Evolutionary conservation across 2,329 filamentous ascomycete species (phyloP), one percentile per base, ranked within the genome.

Genomic region (Scytalidium sp.): DNA sequence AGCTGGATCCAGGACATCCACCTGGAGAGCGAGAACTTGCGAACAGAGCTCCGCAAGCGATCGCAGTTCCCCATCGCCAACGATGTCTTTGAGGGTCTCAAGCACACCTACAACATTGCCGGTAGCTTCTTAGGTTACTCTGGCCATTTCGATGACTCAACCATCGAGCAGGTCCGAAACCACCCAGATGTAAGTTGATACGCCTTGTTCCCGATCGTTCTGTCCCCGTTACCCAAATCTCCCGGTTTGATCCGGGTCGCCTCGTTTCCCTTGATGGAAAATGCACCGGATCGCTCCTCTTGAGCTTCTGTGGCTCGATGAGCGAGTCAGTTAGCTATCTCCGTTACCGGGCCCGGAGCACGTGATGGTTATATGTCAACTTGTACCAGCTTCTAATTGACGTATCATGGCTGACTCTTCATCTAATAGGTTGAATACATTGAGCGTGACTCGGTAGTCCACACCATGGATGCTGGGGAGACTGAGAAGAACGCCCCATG

Each of bases 51-150:
- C 64, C 87, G 87, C 73, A 97, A 97, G 85, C 88, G 94, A 60
- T 85, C 84, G 56, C 81, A 90, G 69, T 77, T 87, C 61, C 83
- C 85, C 20, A 72, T 90, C 49, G 73, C 79, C 17, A 79, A 81
- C 51, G 83, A 89, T 50, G 73, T 87, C 66, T 96, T 92, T 69
- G 77, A 81, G 55, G 94, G 94, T 61, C 75, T 99, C 64, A 97
- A 95, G 83, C 92, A 97, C 79, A 96, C 90, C 58, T 96, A 94
- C 79, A 91, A 95, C 75, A 90, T 99, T 63, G 88, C 87, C 64
- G 83, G 83, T 46, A 79, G 79, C 56, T 85, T 99, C 72, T 76
- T 94, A 64, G 94, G 94, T 64, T 99, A 99, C 74, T 85, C 94
- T 36, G 94, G 94, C 60, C 90, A 97, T 75, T 99, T 99, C 70